Percentiles rank a stretch among this genome's conserved stretches.
Evolutionary conservation across 139 green algal species (phyloP).

Genomic region (Eudorina sp.): DNA sequence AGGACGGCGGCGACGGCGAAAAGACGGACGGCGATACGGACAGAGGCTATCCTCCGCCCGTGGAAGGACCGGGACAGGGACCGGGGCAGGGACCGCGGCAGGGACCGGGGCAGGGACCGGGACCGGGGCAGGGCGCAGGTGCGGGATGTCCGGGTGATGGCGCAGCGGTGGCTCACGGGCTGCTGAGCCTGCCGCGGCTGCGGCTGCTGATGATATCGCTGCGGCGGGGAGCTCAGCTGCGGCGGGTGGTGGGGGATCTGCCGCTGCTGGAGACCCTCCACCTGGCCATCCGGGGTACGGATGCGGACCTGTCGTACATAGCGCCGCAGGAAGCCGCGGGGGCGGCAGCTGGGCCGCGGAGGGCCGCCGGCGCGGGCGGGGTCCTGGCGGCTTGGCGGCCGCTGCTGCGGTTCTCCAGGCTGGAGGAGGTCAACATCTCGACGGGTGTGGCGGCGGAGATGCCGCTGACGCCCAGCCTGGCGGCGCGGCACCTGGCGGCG

Average conservation of each 20-base stretch:
- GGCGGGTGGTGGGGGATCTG: not conserved
- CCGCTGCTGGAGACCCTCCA: not conserved
- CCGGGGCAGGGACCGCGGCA: no score
- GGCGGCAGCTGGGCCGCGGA: not conserved
- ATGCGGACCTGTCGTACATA: not conserved
- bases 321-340: not conserved
- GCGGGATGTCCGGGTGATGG: no score
- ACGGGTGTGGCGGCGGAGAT: not conserved
- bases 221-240: not conserved
- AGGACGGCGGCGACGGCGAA: not conserved
- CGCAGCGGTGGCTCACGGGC: no score
- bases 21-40: not conserved
- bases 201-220: slow-evolving; percentile 31
- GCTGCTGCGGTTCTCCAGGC: not conserved
- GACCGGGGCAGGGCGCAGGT: no score
- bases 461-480: not conserved
- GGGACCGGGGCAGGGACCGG: no score
- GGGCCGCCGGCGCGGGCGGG: not conserved
- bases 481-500: slow-evolving; percentile 25
- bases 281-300: not conserved
- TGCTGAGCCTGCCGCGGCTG: slow-evolving; percentile 19
- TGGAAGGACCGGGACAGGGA: no score
- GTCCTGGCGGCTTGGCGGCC: not conserved
- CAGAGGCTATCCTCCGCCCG: no score
- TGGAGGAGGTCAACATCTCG: not conserved